Conservation (phyloP, 2,329 filamentous ascomycete genomes). For the Cephalotrichum gorgonifer region DNA sequence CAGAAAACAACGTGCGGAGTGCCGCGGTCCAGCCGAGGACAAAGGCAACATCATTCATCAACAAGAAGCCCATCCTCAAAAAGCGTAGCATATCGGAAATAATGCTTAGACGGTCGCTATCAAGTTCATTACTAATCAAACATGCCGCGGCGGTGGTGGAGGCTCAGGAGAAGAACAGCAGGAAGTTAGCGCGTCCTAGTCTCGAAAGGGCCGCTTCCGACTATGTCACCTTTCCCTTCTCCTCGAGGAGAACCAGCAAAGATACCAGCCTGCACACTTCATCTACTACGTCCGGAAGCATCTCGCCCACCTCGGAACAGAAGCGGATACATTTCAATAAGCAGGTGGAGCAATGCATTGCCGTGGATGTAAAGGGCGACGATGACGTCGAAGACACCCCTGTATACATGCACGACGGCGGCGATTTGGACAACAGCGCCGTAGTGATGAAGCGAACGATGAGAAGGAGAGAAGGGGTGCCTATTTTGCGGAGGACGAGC, state of each 20-base stretch:
- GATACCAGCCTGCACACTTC: conserved; percentile 46
- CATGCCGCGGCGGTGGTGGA: conserved; percentile 80
- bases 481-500: conserved; percentile 35
- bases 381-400: conserved; percentile 62
- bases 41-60: conserved; percentile 57
- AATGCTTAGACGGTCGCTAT: conserved; percentile 83
- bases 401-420: conserved; percentile 39
- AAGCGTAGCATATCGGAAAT: conserved; percentile 94
- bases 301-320: conserved; percentile 53
- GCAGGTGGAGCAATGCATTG: conserved; percentile 91
- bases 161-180: conserved; percentile 58
- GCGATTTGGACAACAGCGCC: conserved; percentile 64
- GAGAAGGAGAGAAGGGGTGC: conserved; percentile 44
- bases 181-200: conserved; percentile 38
- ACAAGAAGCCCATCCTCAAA: conserved; percentile 89
- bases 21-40: conserved; percentile 34
- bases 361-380: conserved; percentile 75
- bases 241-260: conserved; percentile 48
- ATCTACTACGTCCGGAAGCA: conserved; percentile 56
- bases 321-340: conserved; percentile 96
- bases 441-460: conserved; percentile 70
- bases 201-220: conserved; percentile 59
- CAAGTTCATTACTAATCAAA: conserved; percentile 78
- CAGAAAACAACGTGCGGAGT: background rate
- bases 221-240: conserved; percentile 54